Base-by-base conservation (phyloP, 345 rosid species). In the Kernera saxatilis region DNA sequence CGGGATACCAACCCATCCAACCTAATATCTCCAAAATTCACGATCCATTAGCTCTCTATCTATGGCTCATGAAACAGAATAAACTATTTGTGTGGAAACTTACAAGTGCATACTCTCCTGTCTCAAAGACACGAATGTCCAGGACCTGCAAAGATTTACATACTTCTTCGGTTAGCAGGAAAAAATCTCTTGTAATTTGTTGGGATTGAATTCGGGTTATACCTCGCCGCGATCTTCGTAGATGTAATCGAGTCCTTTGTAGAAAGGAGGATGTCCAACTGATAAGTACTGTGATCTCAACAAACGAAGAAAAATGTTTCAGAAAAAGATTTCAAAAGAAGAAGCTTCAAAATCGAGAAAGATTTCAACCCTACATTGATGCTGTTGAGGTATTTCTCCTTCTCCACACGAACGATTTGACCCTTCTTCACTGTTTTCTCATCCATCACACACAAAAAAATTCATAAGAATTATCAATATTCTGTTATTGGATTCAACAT, bases 221-320 rank as follows among this genome's bases (percentile, higher is more conserved):
- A 93, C 97, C 98, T 93, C 97, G 1, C 97, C 98, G 2, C 98
- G 97, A 74, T 87, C 94, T 82, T 90, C 96, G 19, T 90, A 90
- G 12, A 93, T 88, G 82, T 88, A 93, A 64, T 93, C 97, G 75
- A 93, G 77, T 32, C 98, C 98, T 80, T 88, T 93, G 85, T 93
- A 93, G 61, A 82, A 90, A 22, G 92, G 89, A 3, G 98, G 97
- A 79, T 93, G 98, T 32, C 98, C 98, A 25, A 93, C 96, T 14
- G 98, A 90, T 68, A 93, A 63, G 76, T 93, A 93, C 98, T 93
- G 81, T 74, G 79, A 49, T 45, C n/a, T 3, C 53, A 70, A 62
- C 50, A 67, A 55, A 64, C 8, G 19, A 36, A 48, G 0, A 19
- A 5, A 12, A 2, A 62, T 11, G 45, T 23, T 58, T 68, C 33